phyloP scores from a whole-genome alignment of 495 filamentous ascomycete genomes.

The Pyrenula massariospora region DNA sequence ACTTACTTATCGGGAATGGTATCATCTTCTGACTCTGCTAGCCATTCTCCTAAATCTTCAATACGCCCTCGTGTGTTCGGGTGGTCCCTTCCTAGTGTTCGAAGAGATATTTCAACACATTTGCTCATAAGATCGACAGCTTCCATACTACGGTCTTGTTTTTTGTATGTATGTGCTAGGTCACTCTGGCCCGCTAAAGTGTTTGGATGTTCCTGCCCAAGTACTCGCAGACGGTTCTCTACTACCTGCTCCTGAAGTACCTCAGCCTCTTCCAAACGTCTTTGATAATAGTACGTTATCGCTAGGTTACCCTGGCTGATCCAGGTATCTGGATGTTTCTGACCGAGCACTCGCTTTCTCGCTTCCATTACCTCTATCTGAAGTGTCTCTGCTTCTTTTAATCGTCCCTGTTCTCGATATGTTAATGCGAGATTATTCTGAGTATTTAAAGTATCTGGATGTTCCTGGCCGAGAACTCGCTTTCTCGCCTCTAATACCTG shows the following conservation, averaged over 20 bases:
- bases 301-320: slow-evolving; percentile 14
- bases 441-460: slow-evolving; percentile 10
- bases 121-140: too few relatives aligned
- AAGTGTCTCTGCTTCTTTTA: slow-evolving; percentile 16
- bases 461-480: slow-evolving; percentile 3
- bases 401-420: slow-evolving; percentile 13
- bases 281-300: slow-evolving; percentile 11
- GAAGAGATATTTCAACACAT: too few relatives aligned
- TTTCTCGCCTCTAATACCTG: slow-evolving; percentile 2
- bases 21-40: too few relatives aligned
- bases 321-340: slow-evolving; percentile 21
- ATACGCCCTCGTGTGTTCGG: too few relatives aligned
- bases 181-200: too few relatives aligned
- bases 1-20: too few relatives aligned
- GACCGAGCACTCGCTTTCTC: slow-evolving; percentile 13
- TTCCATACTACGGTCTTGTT: too few relatives aligned
- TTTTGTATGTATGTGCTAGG: too few relatives aligned
- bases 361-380: slow-evolving; percentile 6
- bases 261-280: slow-evolving; percentile 18
- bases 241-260: slow-evolving; percentile 12
- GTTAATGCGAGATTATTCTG: slow-evolving; percentile 6
- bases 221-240: slow-evolving; percentile 5
- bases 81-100: too few relatives aligned
- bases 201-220: slow-evolving; percentile 19
- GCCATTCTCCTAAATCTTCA: too few relatives aligned